These are phyloP conservation scores for Parascedosporium putredinis DNA, from an alignment of 2,329 filamentous ascomycete genomes.

Conservation along the genomic window DNA sequence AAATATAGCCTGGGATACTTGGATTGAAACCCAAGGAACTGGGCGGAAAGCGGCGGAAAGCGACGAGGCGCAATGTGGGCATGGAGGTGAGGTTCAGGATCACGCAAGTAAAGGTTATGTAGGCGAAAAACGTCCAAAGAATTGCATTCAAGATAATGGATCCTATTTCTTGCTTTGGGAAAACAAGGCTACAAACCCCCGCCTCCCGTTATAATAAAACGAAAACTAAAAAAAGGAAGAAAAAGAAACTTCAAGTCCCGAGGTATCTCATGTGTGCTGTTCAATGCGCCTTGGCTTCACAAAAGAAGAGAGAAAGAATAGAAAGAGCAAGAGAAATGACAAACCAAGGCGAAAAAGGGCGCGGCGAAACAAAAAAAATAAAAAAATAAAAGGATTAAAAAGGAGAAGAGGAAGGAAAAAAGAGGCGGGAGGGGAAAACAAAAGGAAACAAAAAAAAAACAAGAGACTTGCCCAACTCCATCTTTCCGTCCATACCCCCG, in stretches of 20 bases:
- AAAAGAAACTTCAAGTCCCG: not conserved
- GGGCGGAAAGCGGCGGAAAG: too few relatives aligned
- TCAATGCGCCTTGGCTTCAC: constrained; percentile 1
- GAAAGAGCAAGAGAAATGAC: not conserved
- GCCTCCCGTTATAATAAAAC: not conserved
- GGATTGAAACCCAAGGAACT: too few relatives aligned
- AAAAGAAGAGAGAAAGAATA: not conserved
- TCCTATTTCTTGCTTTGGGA: too few relatives aligned
- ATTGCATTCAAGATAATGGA: too few relatives aligned
- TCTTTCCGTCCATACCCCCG: not conserved
- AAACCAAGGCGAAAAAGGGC: not conserved
- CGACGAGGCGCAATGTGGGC: too few relatives aligned
- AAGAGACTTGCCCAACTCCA: not conserved
- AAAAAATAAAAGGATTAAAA: too few relatives aligned
- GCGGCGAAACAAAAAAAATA: not conserved
- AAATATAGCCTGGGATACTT: too few relatives aligned
- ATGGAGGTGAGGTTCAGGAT: too few relatives aligned
- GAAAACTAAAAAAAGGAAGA: not conserved
- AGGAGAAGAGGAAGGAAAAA: not conserved
- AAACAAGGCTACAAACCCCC: too few relatives aligned
- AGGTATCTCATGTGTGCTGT: constrained; percentile 6
- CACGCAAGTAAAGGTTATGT: too few relatives aligned
- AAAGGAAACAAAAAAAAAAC: not conserved
- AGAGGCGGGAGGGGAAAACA: not conserved
- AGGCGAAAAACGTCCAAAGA: too few relatives aligned